These are phyloP conservation scores for Podospora tetraspora DNA, from an alignment of 495 filamentous ascomycete genomes.

Conservation along the genomic window DNA sequence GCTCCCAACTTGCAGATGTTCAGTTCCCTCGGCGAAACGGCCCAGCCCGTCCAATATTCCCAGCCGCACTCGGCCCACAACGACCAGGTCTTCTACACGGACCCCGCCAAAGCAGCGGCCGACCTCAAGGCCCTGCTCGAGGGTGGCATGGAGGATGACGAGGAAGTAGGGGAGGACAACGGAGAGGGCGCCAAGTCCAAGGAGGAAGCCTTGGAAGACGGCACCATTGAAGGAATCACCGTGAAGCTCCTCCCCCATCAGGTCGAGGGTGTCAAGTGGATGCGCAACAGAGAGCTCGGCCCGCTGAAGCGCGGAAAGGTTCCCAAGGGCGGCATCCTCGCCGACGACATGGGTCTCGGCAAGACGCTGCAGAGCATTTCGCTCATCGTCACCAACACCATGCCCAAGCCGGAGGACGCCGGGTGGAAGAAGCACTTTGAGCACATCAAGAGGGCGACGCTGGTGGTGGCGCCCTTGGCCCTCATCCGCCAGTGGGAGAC, in stretches of 20 bases:
- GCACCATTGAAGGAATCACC: slow-evolving; percentile 62
- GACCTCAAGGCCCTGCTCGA: slow-evolving; percentile 85
- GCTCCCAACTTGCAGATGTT: slow-evolving; percentile 34
- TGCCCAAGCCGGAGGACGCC: slow-evolving; percentile 50
- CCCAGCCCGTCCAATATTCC: slow-evolving; percentile 25
- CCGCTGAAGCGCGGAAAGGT: slow-evolving; percentile 68
- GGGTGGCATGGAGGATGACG: slow-evolving; percentile 78
- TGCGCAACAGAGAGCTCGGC: slow-evolving; percentile 82
- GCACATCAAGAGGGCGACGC: slow-evolving; percentile 66
- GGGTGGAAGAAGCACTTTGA: slow-evolving; percentile 55
- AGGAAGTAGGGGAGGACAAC: slow-evolving; percentile 41
- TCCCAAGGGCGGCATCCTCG: slow-evolving; percentile 80
- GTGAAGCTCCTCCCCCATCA: slow-evolving; percentile 89
- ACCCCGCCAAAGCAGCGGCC: slow-evolving; percentile 68
- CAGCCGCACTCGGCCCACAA: slow-evolving; percentile 34
- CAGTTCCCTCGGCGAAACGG: slow-evolving; percentile 31
- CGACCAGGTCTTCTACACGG: slow-evolving; percentile 66
- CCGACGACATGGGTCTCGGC: slow-evolving; percentile 82
- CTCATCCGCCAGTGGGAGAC: slow-evolving; percentile 97
- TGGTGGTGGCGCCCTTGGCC: slow-evolving; percentile 91
- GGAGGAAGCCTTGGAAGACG: slow-evolving; percentile 26
- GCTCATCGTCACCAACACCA: slow-evolving; percentile 75
- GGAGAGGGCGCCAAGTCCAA: slow-evolving; percentile 12
- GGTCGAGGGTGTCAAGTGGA: slow-evolving; percentile 86
- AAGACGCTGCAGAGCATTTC: slow-evolving; percentile 81